These are phyloP conservation scores for Plantago elongata DNA, from an alignment of 257 asterid species.

Conservation along the genomic window DNA sequence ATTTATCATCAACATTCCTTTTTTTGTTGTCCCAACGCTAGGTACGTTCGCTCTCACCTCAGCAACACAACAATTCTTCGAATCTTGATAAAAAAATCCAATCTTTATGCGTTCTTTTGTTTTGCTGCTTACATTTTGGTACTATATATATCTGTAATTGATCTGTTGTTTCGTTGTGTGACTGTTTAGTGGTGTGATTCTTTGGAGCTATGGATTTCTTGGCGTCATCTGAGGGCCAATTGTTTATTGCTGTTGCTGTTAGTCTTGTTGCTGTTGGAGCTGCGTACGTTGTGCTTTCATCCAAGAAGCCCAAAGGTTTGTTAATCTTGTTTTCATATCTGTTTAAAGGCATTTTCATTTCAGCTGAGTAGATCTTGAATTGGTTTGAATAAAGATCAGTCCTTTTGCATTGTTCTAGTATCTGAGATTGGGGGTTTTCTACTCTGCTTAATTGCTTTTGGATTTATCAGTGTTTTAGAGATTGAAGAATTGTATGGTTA, in stretches of 20 bases:
- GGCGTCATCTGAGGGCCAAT: slow-evolving; percentile 60
- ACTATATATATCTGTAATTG: neutral
- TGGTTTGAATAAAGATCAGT: slow-evolving; percentile 21
- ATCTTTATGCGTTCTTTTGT: neutral
- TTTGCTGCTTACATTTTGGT: neutral
- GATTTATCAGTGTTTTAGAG: neutral
- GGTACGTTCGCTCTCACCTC: neutral
- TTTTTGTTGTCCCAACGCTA: neutral
- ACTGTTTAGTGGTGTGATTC: slow-evolving; percentile 1
- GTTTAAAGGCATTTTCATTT: slow-evolving; percentile 1
- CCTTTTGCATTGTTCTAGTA: slow-evolving; percentile 1
- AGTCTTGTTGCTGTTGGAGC: slow-evolving; percentile 64
- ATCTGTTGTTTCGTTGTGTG: neutral
- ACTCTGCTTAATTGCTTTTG: neutral
- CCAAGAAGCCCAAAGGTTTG: slow-evolving; percentile 73
- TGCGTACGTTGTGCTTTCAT: slow-evolving; percentile 45
- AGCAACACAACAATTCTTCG: slow-evolving; percentile 1
- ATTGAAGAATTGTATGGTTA: no score
- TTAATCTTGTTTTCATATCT: neutral
- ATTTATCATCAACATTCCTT: neutral
- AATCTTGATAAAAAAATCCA: neutral
- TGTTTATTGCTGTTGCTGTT: slow-evolving; percentile 48
- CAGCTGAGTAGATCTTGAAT: slow-evolving; percentile 19
- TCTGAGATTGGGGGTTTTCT: slow-evolving; percentile 10
- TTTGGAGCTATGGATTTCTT: slow-evolving; percentile 48